Percentiles rank a stretch among this genome's conserved stretches.
Conservation (phyloP, 208 protist species). For the Trypanosoma melophagium region DNA sequence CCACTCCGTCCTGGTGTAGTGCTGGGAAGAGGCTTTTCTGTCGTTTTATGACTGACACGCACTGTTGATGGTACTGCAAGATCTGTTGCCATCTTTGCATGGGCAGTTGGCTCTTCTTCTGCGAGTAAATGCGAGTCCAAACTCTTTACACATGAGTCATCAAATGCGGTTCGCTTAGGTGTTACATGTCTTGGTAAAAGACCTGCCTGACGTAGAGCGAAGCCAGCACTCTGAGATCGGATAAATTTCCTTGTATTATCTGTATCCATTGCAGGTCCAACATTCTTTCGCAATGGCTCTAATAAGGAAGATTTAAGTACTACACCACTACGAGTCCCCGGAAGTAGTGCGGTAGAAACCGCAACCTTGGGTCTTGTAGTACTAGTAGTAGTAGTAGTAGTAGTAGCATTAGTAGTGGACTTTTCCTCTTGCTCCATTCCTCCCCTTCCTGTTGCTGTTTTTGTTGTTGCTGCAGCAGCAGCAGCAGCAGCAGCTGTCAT, state of each 20-base stretch:
- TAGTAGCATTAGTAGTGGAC: not conserved
- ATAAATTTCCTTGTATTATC: not conserved
- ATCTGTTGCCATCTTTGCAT: not conserved
- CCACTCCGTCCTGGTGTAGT: not conserved
- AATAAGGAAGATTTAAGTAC: not conserved
- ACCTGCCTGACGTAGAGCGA: not conserved
- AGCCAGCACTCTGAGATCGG: constrained; percentile 8
- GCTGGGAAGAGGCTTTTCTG: not conserved
- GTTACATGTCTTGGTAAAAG: not conserved
- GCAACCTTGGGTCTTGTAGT: too few species aligned
- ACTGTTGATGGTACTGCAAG: not conserved
- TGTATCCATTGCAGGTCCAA: not conserved
- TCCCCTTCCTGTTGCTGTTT: too few species aligned
- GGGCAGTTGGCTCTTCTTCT: not conserved
- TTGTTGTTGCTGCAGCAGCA: too few species aligned
- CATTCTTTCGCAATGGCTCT: not conserved
- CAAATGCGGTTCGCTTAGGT: not conserved
- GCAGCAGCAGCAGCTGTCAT: too few species aligned
- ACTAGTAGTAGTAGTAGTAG: too few species aligned
- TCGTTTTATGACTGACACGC: too few species aligned
- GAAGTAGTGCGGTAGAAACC: too few species aligned
- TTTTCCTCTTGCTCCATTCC: not conserved
- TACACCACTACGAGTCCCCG: not conserved
- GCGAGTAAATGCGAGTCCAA: too few species aligned
- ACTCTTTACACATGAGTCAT: constrained; percentile 10